Conservation (phyloP, 2,329 filamentous ascomycete species). For the Aspergillus phoenicis region DNA sequence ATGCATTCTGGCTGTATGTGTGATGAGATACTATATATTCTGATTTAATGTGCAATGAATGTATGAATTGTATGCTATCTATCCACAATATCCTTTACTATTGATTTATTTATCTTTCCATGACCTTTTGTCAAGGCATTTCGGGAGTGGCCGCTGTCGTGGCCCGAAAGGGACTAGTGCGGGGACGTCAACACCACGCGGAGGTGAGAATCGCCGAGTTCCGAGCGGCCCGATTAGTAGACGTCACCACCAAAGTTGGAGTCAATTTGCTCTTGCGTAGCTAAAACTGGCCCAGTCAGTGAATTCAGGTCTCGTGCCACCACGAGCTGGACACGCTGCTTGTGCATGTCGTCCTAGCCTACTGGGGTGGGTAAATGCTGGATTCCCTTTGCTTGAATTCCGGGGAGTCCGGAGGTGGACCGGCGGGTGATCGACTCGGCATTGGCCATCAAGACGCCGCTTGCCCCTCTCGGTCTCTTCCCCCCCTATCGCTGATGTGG, state of each 20-base stretch:
- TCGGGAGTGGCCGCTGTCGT: background rate
- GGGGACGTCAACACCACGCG: background rate
- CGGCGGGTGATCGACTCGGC: constrained; percentile 13
- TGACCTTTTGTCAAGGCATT: too few relatives aligned
- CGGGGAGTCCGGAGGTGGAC: constrained; percentile 3
- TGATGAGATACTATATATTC: background rate
- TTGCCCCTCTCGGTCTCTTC: background rate
- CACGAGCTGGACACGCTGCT: background rate
- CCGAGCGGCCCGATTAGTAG: constrained; percentile 5
- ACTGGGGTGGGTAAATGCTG: background rate
- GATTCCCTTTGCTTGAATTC: background rate
- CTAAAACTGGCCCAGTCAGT: background rate
- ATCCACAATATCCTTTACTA: background rate
- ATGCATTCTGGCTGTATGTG: constrained; percentile 1
- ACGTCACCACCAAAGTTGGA: constrained; percentile 1
- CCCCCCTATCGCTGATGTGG: background rate
- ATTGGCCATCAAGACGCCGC: background rate
- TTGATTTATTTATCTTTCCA: too few relatives aligned
- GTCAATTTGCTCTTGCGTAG: too few relatives aligned
- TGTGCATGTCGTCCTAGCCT: background rate
- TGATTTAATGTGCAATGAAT: background rate
- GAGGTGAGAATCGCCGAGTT: constrained; percentile 9
- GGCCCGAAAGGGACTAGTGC: constrained; percentile 11
- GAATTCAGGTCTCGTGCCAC: background rate
- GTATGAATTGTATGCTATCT: background rate